Percentiles rank a stretch among this genome's conserved stretches.
Conservation (phyloP, 2,329 filamentous ascomycete genomes). For the Aspergillus aculeatus region DNA sequence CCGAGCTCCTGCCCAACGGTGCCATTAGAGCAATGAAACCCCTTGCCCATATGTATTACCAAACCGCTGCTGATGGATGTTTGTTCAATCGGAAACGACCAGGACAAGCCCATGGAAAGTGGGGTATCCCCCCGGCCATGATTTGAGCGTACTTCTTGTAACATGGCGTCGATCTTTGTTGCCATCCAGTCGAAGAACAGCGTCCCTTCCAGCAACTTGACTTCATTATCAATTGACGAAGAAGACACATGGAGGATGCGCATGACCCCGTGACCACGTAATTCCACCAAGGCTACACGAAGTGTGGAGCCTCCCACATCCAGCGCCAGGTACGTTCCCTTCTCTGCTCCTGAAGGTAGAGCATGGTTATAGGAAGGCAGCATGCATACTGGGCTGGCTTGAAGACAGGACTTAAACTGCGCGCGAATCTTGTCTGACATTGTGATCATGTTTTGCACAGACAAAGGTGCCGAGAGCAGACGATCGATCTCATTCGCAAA, state of each 20-base stretch:
- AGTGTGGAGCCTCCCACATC: slow-evolving; percentile 68
- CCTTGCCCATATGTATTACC: slow-evolving; percentile 64
- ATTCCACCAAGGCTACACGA: slow-evolving; percentile 59
- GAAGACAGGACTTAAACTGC: slow-evolving; percentile 56
- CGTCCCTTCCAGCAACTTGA: slow-evolving; percentile 55
- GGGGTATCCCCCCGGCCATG: slow-evolving; percentile 39
- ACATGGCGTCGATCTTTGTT: slow-evolving; percentile 55
- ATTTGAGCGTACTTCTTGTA: slow-evolving; percentile 45
- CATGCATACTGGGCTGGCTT: slow-evolving; percentile 61
- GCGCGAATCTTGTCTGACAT: slow-evolving; percentile 48
- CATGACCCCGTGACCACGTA: slow-evolving; percentile 54
- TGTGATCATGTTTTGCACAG: slow-evolving; percentile 37
- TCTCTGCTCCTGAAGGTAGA: slow-evolving; percentile 59
- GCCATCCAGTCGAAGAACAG: slow-evolving; percentile 69
- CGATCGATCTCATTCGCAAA: slow-evolving; percentile 41
- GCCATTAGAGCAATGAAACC: slow-evolving; percentile 60
- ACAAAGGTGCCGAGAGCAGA: slow-evolving; percentile 38
- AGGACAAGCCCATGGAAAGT: slow-evolving; percentile 61
- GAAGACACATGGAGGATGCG: slow-evolving; percentile 55
- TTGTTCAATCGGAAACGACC: slow-evolving; percentile 67
- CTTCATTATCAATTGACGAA: slow-evolving; percentile 56
- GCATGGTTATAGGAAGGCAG: slow-evolving; percentile 64
- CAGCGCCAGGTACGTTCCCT: slow-evolving; percentile 60
- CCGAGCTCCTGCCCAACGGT: slow-evolving; percentile 60
- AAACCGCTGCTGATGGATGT: slow-evolving; percentile 59